A percentile compares a stretch with the other conserved stretches of the same genome.
phyloP scores from a whole-genome alignment of 768 basidiomycete genomes.

The Kwoniella botswanensis region DNA sequence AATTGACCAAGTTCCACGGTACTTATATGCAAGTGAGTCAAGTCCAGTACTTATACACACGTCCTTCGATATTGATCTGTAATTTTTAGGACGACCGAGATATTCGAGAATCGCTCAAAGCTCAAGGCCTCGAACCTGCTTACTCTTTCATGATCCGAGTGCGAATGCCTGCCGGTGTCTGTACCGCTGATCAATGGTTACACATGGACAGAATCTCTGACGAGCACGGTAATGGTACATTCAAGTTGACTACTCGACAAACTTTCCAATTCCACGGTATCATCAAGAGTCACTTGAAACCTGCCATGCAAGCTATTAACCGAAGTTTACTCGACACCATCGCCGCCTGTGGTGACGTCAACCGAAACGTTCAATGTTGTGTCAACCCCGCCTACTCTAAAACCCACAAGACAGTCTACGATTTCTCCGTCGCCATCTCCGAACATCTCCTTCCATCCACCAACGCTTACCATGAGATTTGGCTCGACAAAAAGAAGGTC shows the following conservation, averaged over 20 bases:
- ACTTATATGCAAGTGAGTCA: constrained; percentile 58
- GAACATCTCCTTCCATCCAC: constrained; percentile 86
- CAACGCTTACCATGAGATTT: constrained; percentile 96
- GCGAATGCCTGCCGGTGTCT: constrained; percentile 94
- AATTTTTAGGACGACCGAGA: constrained; percentile 96
- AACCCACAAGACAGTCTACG: constrained; percentile 79
- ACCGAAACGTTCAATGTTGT: constrained; percentile 86
- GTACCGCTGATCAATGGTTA: constrained; percentile 88
- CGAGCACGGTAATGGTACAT: constrained; percentile 87
- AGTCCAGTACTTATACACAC: too few relatives aligned
- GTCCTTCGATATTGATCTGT: too few relatives aligned
- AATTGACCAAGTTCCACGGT: constrained; percentile 88
- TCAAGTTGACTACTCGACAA: constrained; percentile 96
- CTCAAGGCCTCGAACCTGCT: constrained; percentile 90
- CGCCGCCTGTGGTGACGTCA: constrained; percentile 98
- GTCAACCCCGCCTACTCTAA: constrained; percentile 88
- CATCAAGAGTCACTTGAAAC: constrained; percentile 94
- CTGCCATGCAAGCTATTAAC: constrained; percentile 96
- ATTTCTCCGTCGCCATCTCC: constrained; percentile 82
- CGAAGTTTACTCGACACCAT: constrained; percentile 87
- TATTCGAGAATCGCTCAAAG: constrained; percentile 93
- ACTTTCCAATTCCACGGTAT: constrained; percentile 99
- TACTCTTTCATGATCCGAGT: constrained; percentile 99
- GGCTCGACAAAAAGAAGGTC: constrained; percentile 96
- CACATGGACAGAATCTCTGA: constrained; percentile 96